Base-by-base conservation (phyloP, 1,284 basidiomycete genomes). In the Singerocomus inundabilis region DNA sequence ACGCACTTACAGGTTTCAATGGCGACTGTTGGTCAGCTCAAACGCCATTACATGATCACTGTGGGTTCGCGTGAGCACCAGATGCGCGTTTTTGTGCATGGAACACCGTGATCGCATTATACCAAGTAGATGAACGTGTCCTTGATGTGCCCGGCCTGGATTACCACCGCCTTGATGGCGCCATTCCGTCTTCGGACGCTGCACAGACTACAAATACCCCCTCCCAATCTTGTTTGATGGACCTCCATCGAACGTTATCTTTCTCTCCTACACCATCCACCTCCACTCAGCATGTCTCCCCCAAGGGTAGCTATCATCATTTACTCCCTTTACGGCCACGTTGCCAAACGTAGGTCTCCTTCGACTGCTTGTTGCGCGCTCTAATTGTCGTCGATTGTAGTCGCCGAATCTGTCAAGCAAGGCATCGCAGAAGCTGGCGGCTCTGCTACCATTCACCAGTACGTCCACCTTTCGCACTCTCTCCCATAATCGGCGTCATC, bases 301-400 rank as follows among this genome's bases (percentile, higher is more conserved):
- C 62, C 59, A 9, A 70, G 66, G 46, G 68, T 78, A 51, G 77
- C 72, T 38, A 75, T 79, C 58, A 62, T 74, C 59, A 73, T 75
- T 64, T 80, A 81, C 69, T 63, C 70, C 31, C 68, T 74, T 60
- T 80, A 73, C 58, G 77, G 79, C 28, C 79, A 81, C 60, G 66
- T 78, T 56, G 65, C 63, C 51, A 67, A 61, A 47, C 48, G 72
- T 74, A 46, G 10, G 71, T 42, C 18, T 12, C 12, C 4, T 7
- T 8, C 31, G 3, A 2, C 52, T 4, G 10, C 11, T 15, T 3
- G 15, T 34, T 15, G n/a, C 28, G 7, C 16, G 1, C 18, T 15
- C 18, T 53, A 8, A 56, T 30, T 26, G n/a, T 13, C 39, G 1
- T 35, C 38, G 52, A 4, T 31, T 13, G 8, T 26, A 47, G 73